phyloP scores from a whole-genome alignment of 225 moss, liverwort and hornwort genomes.

The Straminergon stramineum region DNA sequence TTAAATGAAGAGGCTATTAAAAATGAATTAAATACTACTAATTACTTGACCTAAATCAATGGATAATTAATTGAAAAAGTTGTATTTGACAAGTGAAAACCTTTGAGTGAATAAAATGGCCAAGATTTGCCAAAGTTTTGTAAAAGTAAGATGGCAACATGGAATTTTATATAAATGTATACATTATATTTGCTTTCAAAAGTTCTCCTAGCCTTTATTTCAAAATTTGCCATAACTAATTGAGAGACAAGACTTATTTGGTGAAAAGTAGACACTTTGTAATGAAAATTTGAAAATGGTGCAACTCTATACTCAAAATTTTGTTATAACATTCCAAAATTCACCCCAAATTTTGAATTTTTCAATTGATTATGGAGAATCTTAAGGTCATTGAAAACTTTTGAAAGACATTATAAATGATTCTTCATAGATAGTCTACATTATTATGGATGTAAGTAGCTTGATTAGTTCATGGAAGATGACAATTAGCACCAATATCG shows the following conservation, averaged over 20 bases:
- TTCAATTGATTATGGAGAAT: not conserved
- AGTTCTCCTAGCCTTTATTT: not conserved
- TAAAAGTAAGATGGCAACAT: not conserved
- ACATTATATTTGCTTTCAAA: not conserved
- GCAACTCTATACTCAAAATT: too few species aligned
- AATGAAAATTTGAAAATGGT: not conserved
- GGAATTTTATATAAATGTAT: not conserved
- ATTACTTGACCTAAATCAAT: not conserved
- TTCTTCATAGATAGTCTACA: not conserved
- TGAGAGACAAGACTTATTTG: not conserved
- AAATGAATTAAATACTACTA: not conserved
- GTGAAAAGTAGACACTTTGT: not conserved
- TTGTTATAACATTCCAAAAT: not conserved
- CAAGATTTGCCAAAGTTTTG: too few species aligned
- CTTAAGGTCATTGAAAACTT: accelerated
- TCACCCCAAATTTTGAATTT: not conserved
- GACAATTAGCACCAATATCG: too few species aligned
- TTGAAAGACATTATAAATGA: not conserved
- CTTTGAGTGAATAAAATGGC: not conserved
- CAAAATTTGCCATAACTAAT: not conserved
- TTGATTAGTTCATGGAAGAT: not conserved
- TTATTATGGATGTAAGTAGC: not conserved
- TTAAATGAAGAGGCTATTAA: not conserved
- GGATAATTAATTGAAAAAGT: not conserved
- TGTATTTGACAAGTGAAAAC: not conserved